phyloP scores from a whole-genome alignment of 108 stramenopile species.

The Skeletonema tropicum region DNA sequence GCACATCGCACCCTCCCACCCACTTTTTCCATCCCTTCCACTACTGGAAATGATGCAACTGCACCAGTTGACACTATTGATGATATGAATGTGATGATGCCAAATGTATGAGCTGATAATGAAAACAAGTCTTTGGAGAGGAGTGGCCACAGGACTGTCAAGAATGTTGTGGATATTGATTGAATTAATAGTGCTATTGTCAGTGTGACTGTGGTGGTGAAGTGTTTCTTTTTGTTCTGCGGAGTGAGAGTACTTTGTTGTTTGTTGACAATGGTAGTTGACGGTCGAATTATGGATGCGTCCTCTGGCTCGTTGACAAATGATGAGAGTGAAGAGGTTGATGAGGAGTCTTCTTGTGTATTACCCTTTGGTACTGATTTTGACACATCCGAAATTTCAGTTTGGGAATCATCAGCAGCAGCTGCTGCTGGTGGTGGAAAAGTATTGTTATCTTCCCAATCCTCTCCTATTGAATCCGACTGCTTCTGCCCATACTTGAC shows the following conservation, averaged over 20 bases:
- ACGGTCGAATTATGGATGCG: conserved; percentile 1
- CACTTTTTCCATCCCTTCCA: conserved; percentile 24
- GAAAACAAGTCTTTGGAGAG: conserved; percentile 28
- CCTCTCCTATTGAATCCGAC: conserved; percentile 5
- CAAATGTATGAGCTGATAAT: conserved; percentile 37
- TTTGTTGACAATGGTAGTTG: neutral
- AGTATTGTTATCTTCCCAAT: conserved; percentile 12
- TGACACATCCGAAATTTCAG: neutral
- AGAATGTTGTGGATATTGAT: conserved; percentile 28
- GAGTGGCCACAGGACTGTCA: conserved; percentile 39
- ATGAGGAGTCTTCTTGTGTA: neutral
- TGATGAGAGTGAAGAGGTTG: conserved; percentile 2
- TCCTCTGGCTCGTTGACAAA: conserved; percentile 27
- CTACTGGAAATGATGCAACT: conserved; percentile 32
- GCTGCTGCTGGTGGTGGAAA: neutral
- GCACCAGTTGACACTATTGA: conserved; percentile 29
- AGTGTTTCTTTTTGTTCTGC: neutral
- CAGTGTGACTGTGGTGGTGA: conserved; percentile 11
- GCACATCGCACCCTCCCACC: conserved; percentile 31
- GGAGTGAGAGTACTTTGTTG: neutral
- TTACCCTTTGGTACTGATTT: conserved; percentile 2
- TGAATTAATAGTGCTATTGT: conserved; percentile 28
- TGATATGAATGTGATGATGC: conserved; percentile 30
- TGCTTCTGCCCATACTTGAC: neutral
- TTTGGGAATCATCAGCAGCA: neutral